Conservation (phyloP, 2,329 filamentous ascomycete genomes). For the Stenocarpella maydis region DNA sequence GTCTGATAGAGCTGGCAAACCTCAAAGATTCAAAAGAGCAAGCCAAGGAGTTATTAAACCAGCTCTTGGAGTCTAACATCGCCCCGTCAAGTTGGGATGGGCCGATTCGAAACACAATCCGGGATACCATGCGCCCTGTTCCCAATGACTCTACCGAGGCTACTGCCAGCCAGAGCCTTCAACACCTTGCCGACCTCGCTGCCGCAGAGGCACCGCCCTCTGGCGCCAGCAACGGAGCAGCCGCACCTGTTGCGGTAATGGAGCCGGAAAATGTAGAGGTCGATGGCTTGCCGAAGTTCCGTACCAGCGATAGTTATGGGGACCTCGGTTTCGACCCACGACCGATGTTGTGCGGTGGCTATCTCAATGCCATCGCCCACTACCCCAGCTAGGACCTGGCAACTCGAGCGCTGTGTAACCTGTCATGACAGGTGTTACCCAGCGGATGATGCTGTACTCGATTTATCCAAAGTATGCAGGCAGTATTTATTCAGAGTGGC, state of each 20-base stretch:
- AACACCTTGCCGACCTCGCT: conserved; percentile 67
- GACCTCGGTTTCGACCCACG: conserved; percentile 53
- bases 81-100: conserved; percentile 65
- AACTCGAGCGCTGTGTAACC: neutral
- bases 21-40: conserved; percentile 64
- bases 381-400: conserved; percentile 16
- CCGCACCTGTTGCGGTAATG: neutral
- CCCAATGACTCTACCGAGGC: conserved; percentile 50
- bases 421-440: neutral
- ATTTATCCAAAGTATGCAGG: neutral
- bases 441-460: neutral
- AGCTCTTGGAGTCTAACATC: conserved; percentile 62
- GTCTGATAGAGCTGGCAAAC: conserved; percentile 67
- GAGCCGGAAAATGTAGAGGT: neutral
- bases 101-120: conserved; percentile 61
- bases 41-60: conserved; percentile 62
- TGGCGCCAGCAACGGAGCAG: conserved; percentile 37
- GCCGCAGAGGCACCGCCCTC: conserved; percentile 46
- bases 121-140: conserved; percentile 49
- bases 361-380: conserved; percentile 42
- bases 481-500: no score
- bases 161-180: conserved; percentile 61
- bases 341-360: conserved; percentile 48
- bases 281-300: conserved; percentile 27
- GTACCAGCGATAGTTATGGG: conserved; percentile 47